Percentiles rank a stretch among this genome's conserved stretches.
Evolutionary conservation across 441 rosid genomes (phyloP).

Genomic region (Populus tomentosa): DNA sequence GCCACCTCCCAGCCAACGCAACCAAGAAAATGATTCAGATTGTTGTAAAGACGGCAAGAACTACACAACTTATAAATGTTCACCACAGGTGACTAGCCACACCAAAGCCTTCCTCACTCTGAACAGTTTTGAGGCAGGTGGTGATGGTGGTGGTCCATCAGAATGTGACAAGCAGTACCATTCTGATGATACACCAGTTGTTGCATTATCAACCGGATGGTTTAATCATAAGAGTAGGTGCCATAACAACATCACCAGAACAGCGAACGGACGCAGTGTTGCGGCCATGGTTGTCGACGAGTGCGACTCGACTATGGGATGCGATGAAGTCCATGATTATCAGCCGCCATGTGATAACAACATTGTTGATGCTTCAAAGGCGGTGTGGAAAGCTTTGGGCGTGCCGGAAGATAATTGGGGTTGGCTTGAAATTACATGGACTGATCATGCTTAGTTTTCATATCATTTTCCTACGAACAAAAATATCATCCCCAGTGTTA

Average conservation of each 20-base stretch:
- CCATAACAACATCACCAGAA: constrained; percentile 12
- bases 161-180: constrained; percentile 12
- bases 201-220: constrained; percentile 27
- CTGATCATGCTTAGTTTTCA: too few species aligned
- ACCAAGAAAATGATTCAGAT: constrained; percentile 12
- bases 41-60: constrained; percentile 12
- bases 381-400: constrained; percentile 27
- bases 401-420: constrained; percentile 21
- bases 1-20: constrained; percentile 11
- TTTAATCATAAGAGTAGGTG: constrained; percentile 17
- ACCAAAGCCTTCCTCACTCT: constrained; percentile 19
- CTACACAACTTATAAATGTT: constrained; percentile 7
- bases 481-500: too few species aligned
- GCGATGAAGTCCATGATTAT: constrained; percentile 22
- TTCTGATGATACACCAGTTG: constrained; percentile 5
- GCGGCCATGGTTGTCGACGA: constrained; percentile 31
- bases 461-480: too few species aligned
- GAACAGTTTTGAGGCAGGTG: constrained; percentile 23
- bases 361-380: constrained; percentile 32
- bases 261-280: constrained; percentile 20
- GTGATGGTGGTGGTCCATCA: constrained; percentile 17
- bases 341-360: constrained; percentile 28
- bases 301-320: constrained; percentile 30
- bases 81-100: background rate
- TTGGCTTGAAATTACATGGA: constrained; percentile 8